Conservation (phyloP, 2,329 filamentous ascomycete species). For the Monosporascus cannonballus region DNA sequence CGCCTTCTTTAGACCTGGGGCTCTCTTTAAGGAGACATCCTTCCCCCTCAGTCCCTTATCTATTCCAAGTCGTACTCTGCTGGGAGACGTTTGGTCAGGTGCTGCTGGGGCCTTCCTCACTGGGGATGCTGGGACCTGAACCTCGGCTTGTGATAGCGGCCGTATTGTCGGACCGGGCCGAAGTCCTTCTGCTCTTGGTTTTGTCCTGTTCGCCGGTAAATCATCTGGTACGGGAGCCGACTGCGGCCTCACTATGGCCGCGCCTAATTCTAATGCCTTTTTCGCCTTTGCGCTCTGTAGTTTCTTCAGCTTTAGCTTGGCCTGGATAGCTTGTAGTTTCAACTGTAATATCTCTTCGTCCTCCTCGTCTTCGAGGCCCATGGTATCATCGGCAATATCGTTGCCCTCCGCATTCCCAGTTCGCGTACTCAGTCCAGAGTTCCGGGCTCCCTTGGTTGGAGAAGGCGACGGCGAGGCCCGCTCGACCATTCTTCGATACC, state of each 20-base stretch:
- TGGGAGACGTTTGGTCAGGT: constrained; percentile 64
- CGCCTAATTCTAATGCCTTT: constrained; percentile 15
- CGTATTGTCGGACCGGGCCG: constrained; percentile 11
- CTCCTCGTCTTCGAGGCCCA: constrained; percentile 58
- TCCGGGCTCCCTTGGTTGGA: constrained; percentile 47
- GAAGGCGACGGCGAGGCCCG: constrained; percentile 64
- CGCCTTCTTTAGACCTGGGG: constrained; percentile 43
- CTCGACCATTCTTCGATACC: constrained; percentile 62
- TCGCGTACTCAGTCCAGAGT: constrained; percentile 15
- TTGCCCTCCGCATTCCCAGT: constrained; percentile 16
- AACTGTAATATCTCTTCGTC: constrained; percentile 88
- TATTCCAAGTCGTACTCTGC: constrained; percentile 75
- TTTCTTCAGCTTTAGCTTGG: constrained; percentile 79
- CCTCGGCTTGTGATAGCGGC: constrained; percentile 27
- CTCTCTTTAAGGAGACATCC: constrained; percentile 78
- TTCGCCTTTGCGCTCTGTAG: constrained; percentile 60
- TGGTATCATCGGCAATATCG: constrained; percentile 30
- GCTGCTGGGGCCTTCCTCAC: constrained; percentile 53
- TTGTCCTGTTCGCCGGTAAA: constrained; percentile 11
- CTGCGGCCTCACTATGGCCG: constrained; percentile 5
- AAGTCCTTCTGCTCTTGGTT: constrained; percentile 11
- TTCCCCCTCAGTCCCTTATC: constrained; percentile 78
- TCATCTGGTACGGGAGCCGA: constrained; percentile 12
- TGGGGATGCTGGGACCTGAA: constrained; percentile 73
- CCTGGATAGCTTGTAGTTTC: constrained; percentile 82